A percentile compares a stretch with the other conserved stretches of the same genome.
Evolutionary conservation across 2,329 filamentous ascomycete species (phyloP).

Genomic region (Aquanectria penicillioides): DNA sequence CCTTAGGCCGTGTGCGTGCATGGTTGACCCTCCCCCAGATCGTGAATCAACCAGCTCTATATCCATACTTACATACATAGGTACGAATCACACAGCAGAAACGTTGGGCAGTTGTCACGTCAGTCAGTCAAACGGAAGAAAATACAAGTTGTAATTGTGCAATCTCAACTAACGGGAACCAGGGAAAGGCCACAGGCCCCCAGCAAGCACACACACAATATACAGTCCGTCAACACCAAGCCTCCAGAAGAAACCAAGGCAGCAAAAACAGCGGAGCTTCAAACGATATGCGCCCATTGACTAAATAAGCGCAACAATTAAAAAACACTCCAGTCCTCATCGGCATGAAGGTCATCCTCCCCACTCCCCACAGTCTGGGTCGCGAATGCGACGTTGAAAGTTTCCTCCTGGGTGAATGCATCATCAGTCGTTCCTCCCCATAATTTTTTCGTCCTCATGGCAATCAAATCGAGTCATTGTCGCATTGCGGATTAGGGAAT

Average conservation of each 20-base stretch:
- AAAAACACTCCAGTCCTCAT: slow-evolving; percentile 23
- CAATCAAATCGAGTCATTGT: slow-evolving; percentile 39
- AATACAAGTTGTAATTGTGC: slow-evolving; percentile 36
- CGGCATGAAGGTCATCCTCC: slow-evolving; percentile 10
- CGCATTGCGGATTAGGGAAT: slow-evolving; percentile 40
- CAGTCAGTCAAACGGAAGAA: background rate
- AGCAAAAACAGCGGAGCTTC: slow-evolving; percentile 33
- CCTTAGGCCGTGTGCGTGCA: no score
- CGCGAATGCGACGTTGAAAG: background rate
- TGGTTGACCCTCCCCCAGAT: no score
- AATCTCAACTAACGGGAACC: slow-evolving; percentile 33
- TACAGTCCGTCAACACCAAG: slow-evolving; percentile 43
- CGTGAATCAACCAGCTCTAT: no score
- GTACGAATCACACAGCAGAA: no score
- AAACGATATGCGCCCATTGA: slow-evolving; percentile 27
- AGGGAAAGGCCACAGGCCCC: slow-evolving; percentile 23
- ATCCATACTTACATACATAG: no score
- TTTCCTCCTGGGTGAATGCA: slow-evolving; percentile 18
- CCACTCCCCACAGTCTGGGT: slow-evolving; percentile 3
- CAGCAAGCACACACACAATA: slow-evolving; percentile 36
- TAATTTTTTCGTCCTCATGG: slow-evolving; percentile 37
- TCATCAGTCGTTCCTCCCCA: slow-evolving; percentile 27
- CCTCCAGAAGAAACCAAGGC: slow-evolving; percentile 34
- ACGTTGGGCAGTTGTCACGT: no score
- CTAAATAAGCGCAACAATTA: slow-evolving; percentile 36